Percentiles rank a stretch among this genome's conserved stretches.
phyloP scores from a whole-genome alignment of 2,329 filamentous ascomycete species.

The Tolypocladium guangdongense region DNA sequence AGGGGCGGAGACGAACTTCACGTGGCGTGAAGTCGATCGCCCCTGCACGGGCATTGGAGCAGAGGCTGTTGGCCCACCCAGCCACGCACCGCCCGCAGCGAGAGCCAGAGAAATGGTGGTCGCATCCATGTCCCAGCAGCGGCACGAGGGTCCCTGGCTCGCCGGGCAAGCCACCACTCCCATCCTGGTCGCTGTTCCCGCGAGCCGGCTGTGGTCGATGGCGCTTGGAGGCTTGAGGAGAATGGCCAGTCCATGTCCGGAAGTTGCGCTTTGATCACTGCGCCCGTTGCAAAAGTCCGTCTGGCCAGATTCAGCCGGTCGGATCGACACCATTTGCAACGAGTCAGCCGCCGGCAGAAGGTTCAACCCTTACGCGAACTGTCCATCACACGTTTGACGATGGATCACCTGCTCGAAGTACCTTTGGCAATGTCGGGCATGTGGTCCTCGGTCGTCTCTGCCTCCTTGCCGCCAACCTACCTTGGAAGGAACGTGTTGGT shows the following conservation, averaged over 20 bases:
- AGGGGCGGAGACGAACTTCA: constrained; percentile 4
- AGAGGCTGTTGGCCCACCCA: not conserved
- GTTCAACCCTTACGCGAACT: no score
- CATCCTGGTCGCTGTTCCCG: constrained; percentile 5
- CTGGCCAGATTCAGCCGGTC: not conserved
- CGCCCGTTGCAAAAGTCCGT: not conserved
- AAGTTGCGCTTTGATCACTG: not conserved
- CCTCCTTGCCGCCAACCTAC: not conserved
- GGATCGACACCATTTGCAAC: not conserved
- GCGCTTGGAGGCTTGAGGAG: not conserved
- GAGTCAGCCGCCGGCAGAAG: not conserved
- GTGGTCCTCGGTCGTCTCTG: not conserved
- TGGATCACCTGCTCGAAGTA: not conserved
- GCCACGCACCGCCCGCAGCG: not conserved
- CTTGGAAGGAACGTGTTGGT: not conserved
- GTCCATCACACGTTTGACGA: not conserved
- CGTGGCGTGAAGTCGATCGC: constrained; percentile 3
- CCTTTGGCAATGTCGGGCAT: not conserved
- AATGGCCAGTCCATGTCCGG: not conserved
- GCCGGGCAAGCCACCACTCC: constrained; percentile 10
- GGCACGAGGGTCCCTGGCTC: constrained; percentile 21
- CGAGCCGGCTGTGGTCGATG: not conserved
- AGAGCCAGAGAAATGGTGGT: not conserved
- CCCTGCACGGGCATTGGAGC: constrained; percentile 1
- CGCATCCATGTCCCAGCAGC: constrained; percentile 4